These are phyloP conservation scores for Chionographis japonica DNA, from an alignment of 106 monocot species.

Conservation along the genomic window DNA sequence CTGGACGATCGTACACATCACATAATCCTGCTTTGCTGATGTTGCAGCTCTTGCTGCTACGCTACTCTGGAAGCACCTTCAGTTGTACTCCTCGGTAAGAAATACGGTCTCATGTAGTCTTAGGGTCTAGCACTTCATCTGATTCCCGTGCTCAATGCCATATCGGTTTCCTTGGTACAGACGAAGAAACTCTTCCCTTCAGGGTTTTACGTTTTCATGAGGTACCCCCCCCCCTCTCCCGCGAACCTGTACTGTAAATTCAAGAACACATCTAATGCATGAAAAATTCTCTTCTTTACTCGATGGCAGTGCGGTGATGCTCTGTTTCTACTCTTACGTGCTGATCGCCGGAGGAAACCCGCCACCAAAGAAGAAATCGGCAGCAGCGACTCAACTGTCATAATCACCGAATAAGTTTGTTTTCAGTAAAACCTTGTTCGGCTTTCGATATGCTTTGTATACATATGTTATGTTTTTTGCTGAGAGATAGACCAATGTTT, in stretches of 20 bases:
- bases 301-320: constrained; percentile 28
- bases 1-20: not conserved
- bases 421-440: no score
- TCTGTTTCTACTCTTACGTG: constrained; percentile 32
- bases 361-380: constrained; percentile 26
- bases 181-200: constrained; percentile 29
- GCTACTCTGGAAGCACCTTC: constrained; percentile 27
- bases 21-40: not conserved
- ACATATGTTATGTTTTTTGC: not conserved
- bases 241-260: no score
- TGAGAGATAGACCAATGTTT: no score
- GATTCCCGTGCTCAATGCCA: not conserved
- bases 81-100: constrained; percentile 25
- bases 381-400: not conserved
- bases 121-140: not conserved
- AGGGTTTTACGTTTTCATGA: constrained; percentile 23
- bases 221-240: constrained; percentile 4
- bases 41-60: constrained; percentile 24
- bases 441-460: no score
- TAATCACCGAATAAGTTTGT: no score
- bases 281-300: not conserved
- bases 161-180: constrained; percentile 9
- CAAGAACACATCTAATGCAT: not conserved
- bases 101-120: not conserved
- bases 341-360: constrained; percentile 24